Percentiles rank a stretch among this genome's conserved stretches.
These are phyloP conservation scores for Halenospora varia DNA, from an alignment of 495 filamentous ascomycete genomes.

Conservation along the genomic window DNA sequence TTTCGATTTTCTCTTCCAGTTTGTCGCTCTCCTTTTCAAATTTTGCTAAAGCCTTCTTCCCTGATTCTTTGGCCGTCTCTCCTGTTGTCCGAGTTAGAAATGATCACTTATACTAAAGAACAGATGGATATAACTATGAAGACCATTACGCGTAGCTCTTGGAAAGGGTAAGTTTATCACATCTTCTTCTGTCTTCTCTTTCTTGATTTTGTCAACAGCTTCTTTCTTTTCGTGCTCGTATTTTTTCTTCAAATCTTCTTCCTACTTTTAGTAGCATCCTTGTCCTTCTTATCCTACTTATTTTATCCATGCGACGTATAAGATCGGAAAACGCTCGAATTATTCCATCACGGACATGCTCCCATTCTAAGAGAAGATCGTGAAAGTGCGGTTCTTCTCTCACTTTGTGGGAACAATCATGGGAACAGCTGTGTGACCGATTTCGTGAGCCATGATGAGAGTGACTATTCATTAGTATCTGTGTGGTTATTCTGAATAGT, in stretches of 20 bases:
- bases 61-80: not conserved
- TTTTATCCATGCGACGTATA: not conserved
- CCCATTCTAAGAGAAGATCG: not conserved
- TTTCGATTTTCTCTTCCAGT: not conserved
- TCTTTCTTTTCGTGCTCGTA: not conserved
- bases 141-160: no score
- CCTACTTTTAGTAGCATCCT: not conserved
- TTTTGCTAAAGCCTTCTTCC: not conserved
- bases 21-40: not conserved
- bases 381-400: slow-evolving; percentile 7
- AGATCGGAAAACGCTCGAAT: not conserved
- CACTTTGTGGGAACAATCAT: not conserved
- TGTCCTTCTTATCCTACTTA: not conserved
- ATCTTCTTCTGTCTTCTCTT: not conserved
- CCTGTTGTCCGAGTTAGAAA: no score
- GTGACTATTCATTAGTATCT: not conserved
- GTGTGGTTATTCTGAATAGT: not conserved
- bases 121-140: no score
- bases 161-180: not conserved
- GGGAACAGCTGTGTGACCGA: not conserved
- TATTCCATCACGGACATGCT: slow-evolving; percentile 1
- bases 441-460: not conserved
- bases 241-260: not conserved
- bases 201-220: not conserved
- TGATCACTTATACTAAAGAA: no score